phyloP scores from a whole-genome alignment of 495 filamentous ascomycete species.

The Extremus antarcticus region DNA sequence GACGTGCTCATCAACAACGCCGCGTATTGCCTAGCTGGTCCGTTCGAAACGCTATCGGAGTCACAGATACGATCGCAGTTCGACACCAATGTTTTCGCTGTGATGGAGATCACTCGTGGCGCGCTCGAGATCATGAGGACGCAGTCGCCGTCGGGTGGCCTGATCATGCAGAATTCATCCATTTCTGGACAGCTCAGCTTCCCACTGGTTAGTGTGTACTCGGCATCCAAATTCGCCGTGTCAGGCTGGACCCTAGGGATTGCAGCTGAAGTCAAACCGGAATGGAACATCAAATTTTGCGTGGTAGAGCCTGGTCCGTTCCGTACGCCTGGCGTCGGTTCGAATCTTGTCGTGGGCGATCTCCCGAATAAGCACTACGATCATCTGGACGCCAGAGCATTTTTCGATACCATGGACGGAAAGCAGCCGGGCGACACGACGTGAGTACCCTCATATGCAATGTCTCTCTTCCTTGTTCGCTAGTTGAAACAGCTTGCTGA shows the following conservation, averaged over 20 bases:
- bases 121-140: conserved; percentile 36
- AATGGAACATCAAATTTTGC: conserved; percentile 31
- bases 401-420: conserved; percentile 37
- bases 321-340: conserved; percentile 29
- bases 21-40: conserved; percentile 28
- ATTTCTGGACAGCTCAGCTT: conserved; percentile 34
- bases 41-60: conserved; percentile 29
- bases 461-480: too few species aligned
- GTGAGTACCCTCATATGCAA: too few species aligned
- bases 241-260: conserved; percentile 32
- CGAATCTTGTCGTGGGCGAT: conserved; percentile 29
- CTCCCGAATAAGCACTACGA: conserved; percentile 24
- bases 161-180: conserved; percentile 37
- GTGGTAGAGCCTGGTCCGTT: conserved; percentile 32
- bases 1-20: conserved; percentile 33
- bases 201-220: conserved; percentile 32
- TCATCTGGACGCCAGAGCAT: not conserved
- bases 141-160: conserved; percentile 30
- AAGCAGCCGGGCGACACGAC: conserved; percentile 14
- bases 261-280: conserved; percentile 28
- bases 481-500: conserved; percentile 37
- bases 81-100: conserved; percentile 33
- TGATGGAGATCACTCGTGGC: conserved; percentile 32
- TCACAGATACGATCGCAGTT: conserved; percentile 28
- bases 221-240: conserved; percentile 33